A percentile compares a stretch with the other conserved stretches of the same genome.
Conservation (phyloP, 202 grass and related monocot species). For the Setaria italica region DNA sequence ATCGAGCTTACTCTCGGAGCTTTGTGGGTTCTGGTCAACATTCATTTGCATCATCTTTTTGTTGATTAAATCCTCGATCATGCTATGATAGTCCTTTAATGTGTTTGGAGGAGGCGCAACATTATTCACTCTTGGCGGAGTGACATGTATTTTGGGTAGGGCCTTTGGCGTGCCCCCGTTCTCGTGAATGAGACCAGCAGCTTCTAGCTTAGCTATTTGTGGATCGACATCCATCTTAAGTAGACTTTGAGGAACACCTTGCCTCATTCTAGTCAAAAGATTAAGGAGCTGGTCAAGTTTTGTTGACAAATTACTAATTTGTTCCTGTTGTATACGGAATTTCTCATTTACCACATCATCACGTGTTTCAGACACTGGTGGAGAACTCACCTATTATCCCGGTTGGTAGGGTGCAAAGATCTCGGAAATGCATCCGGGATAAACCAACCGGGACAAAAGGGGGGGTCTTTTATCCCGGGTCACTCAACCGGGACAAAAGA, state of each 20-base stretch:
- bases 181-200: background rate
- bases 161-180: background rate
- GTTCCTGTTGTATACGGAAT: background rate
- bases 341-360: background rate
- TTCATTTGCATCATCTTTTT: background rate
- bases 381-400: no score
- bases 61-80: background rate
- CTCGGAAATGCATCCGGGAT: no score
- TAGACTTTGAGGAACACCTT: background rate
- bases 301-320: background rate
- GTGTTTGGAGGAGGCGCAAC: background rate
- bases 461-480: no score
- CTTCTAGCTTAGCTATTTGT: background rate
- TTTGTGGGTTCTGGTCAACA: background rate
- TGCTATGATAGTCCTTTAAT: background rate
- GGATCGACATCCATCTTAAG: accelerated
- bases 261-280: background rate
- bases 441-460: no score
- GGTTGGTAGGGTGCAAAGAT: no score
- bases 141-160: background rate
- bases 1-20: background rate
- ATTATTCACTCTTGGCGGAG: background rate
- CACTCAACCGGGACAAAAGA: no score
- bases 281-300: background rate
- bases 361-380: background rate